phyloP scores from a whole-genome alignment of 176 grass and related monocot genomes.

The Cenchrus purpureus region DNA sequence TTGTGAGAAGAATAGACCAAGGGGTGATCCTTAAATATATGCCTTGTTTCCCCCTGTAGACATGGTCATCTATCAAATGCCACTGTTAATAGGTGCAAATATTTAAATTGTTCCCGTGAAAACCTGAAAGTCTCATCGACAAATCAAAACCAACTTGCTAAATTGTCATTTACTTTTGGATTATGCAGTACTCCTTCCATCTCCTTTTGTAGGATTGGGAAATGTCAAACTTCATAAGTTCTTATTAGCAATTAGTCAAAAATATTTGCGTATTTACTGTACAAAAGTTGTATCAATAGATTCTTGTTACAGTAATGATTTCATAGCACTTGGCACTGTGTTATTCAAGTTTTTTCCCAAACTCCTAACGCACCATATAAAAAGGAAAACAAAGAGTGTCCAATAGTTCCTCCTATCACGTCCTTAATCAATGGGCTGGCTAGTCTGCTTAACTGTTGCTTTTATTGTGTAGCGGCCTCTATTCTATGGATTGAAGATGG shows the following conservation, averaged over 20 bases:
- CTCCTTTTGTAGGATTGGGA: neutral
- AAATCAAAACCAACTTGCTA: neutral
- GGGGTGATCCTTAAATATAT: neutral
- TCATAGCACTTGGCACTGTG: neutral
- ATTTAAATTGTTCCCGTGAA: neutral
- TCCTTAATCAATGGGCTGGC: conserved; percentile 1
- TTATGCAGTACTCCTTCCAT: neutral
- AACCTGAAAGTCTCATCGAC: neutral
- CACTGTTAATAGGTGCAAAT: neutral
- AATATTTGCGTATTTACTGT: neutral
- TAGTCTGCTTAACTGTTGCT: conserved; percentile 15
- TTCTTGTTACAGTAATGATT: neutral
- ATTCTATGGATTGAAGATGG: conserved; percentile 95
- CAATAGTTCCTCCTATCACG: neutral
- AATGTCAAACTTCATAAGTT: neutral
- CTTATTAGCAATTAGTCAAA: neutral
- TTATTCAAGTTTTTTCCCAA: neutral
- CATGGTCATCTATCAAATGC: neutral
- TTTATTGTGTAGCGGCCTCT: conserved; percentile 72
- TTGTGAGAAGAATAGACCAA: neutral
- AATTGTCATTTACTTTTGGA: neutral
- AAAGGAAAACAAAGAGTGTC: neutral
- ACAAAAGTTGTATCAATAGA: neutral
- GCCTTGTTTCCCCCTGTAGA: neutral
- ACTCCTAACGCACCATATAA: neutral